Evolutionary conservation across 129 eudicot species (phyloP), one percentile per base, ranked within the genome.

Genomic region (Calendula officinalis): DNA sequence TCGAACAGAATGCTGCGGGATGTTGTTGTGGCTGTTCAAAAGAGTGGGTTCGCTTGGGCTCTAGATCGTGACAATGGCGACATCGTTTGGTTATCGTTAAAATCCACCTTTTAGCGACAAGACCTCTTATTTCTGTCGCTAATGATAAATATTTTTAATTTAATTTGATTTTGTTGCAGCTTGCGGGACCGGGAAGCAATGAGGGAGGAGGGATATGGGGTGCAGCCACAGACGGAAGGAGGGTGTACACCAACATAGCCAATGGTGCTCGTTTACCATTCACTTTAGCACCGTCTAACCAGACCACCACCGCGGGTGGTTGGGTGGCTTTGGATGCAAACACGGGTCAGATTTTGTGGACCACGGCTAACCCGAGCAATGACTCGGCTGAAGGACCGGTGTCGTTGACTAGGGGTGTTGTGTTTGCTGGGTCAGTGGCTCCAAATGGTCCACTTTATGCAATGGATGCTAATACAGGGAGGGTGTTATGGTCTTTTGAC

Each of bases 271-370:
- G 38, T 4, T 16, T 55, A 12, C 64, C 30, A 2, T 87, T 83
- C 70, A 68, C 72, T 15, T 85, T 87, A 14, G 72, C 75, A 17
- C 91, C 95, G 6, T 73, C 91, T 5, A 75, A 73, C 54, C 51
- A 15, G 14, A 81, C 83, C 46, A 87, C 88, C 11, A 87, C 72
- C 0, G 81, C 74, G 2, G 91, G 95, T 11, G 91, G 74, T 5
- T 79, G 95, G 91, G 95, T 81, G 51, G 86, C 91, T 7, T 61
- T 87, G 75, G 95, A 87, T 60, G 81, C 95, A 15, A 66, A 46
- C 40, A 76, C 88, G 0, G 91, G 95, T 52, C 64, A 76, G 14
- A 79, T 81, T 45, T 6, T 73, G 38, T 83, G 95, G 95, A 75
- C 85, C 10, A 83, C 86, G 1, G 86, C 83, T 36, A 57, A 69